These are phyloP conservation scores for Dioscorea zingiberensis DNA, from an alignment of 106 monocot genomes.

Conservation along the genomic window DNA sequence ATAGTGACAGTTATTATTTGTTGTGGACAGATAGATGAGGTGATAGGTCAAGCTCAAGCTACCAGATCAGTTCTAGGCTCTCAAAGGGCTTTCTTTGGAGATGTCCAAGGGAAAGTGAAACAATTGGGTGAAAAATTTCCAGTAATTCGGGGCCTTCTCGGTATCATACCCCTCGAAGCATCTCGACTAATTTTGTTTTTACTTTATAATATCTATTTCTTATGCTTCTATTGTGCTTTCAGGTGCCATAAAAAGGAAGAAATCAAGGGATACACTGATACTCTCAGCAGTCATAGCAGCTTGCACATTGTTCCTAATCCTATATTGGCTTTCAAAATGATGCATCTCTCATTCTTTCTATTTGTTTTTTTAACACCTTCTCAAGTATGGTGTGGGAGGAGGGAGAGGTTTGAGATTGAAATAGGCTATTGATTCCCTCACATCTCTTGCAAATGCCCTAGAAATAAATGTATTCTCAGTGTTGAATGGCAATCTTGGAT, in stretches of 20 bases:
- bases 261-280: slow-evolving; percentile 80
- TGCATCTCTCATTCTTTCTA: too few relatives aligned
- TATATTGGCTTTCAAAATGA: slow-evolving; percentile 98
- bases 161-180: slow-evolving; percentile 27
- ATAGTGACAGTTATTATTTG: too few relatives aligned
- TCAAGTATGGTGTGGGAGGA: too few relatives aligned
- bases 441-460: too few relatives aligned
- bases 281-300: slow-evolving; percentile 91
- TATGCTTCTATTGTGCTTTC: slow-evolving; percentile 4
- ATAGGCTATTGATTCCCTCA: too few relatives aligned
- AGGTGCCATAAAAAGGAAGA: slow-evolving; percentile 92
- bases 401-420: too few relatives aligned
- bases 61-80: slow-evolving; percentile 64
- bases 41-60: slow-evolving; percentile 86
- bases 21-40: slow-evolving; percentile 74
- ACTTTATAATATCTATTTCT: background rate
- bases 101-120: slow-evolving; percentile 94
- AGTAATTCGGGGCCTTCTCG: slow-evolving; percentile 78
- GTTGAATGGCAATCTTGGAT: too few relatives aligned
- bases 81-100: slow-evolving; percentile 64
- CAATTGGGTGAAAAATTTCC: slow-evolving; percentile 93
- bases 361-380: too few relatives aligned
- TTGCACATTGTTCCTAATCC: slow-evolving; percentile 86
- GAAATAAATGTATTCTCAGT: too few relatives aligned
- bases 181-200: background rate